Evolutionary conservation across 1,139 yeast genomes (phyloP), one percentile per base, ranked within the genome.

Genomic region (Hyphopichia pseudoburtonii): DNA sequence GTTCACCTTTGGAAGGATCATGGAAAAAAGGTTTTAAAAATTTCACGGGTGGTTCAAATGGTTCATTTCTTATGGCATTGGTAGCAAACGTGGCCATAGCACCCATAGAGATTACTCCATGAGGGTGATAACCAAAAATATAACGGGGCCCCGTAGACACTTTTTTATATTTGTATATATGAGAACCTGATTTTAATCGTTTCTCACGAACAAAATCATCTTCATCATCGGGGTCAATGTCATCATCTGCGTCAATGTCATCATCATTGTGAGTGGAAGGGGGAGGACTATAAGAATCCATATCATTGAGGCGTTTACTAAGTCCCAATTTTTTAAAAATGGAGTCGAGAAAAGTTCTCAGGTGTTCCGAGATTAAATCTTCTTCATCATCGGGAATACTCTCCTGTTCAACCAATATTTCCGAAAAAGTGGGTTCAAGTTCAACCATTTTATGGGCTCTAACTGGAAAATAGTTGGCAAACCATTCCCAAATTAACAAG

Each of bases 41-140:
- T 25, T 73, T 72, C 5, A 85, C 74, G 0, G 70, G 67, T 3
- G 76, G 70, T 40, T 60, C 58, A 42, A 55, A 71, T 0, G 76
- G 76, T 47, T 70, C 76, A 45, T 71, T 71, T 28, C 75, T 48
- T 23, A 71, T 46, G 10, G 90, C 94, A 47, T 90, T 90, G 8
- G 95, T 86, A 0, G 84, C 92, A 51, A 92, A 72, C 0, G 82
- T 82, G 4, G 96, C 96, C 59, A 92, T 80, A 0, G 85, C 94
- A 1, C 97, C 97, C 77, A 90, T 75, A 1, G 96, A 88, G 19
- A 90, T 89, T 9, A 92, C 90, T 0, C 99, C 98, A 57, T 92
- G 98, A 0, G 99, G 98, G 60, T 90, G 97, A 55, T 88, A 86
- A 0, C 97, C 96, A 61, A 92, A 90, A 1, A 92, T 80, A 57